Evolutionary conservation across 768 basidiomycete genomes (phyloP).

Genomic region (Kwoniella pini): DNA sequence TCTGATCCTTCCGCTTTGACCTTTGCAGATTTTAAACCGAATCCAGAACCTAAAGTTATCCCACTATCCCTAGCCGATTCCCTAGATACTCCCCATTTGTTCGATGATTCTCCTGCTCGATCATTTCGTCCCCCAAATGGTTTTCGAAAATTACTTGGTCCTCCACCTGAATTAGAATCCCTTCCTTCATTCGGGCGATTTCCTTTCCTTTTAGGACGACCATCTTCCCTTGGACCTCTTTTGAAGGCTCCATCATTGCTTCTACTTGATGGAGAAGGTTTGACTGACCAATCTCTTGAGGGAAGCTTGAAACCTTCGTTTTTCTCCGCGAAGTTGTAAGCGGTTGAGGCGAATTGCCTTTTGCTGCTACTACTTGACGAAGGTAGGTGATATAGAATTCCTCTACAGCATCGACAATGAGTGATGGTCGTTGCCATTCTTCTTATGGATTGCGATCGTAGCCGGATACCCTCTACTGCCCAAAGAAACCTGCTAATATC

Average conservation of each 20-base stretch:
- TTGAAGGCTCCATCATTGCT: neutral
- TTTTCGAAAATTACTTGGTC: neutral
- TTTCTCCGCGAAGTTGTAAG: neutral
- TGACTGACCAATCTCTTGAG: constrained; percentile 16
- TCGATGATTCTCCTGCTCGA: neutral
- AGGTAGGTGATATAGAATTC: neutral
- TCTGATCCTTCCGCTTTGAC: neutral
- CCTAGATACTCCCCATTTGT: constrained; percentile 19
- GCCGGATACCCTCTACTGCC: no score
- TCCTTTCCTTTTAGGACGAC: constrained; percentile 2
- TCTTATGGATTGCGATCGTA: no score
- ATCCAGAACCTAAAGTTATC: constrained; percentile 5
- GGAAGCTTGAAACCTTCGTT: constrained; percentile 20
- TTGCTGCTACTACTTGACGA: neutral
- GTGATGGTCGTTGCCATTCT: no score
- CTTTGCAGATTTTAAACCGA: constrained; percentile 15
- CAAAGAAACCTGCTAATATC: no score
- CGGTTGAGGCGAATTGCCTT: neutral
- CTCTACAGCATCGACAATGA: constrained; percentile 18
- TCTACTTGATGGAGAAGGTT: constrained; percentile 1
- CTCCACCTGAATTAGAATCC: neutral
- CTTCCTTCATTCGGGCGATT: neutral
- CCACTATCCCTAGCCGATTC: neutral
- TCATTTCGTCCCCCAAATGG: constrained; percentile 13
- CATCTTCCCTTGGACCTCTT: neutral